These are phyloP conservation scores for Streptanthus diversifolius DNA, from an alignment of 345 rosid genomes.

Conservation along the genomic window DNA sequence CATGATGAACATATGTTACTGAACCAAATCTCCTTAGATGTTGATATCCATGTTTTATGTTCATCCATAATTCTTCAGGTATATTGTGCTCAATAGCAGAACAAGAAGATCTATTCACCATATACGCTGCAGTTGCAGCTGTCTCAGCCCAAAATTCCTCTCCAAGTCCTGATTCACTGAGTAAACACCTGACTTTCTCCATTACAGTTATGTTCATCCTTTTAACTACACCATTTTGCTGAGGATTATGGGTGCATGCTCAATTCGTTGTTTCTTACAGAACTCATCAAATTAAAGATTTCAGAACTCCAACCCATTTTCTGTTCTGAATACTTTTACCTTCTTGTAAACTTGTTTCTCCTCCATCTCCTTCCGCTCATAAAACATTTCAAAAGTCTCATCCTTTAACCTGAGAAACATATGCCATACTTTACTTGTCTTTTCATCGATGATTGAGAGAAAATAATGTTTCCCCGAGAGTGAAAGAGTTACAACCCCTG, in stretches of 20 bases:
- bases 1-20: background rate
- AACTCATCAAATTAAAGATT: background rate
- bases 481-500: too few species aligned
- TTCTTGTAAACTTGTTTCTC: background rate
- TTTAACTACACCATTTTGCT: background rate
- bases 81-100: background rate
- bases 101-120: background rate
- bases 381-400: background rate
- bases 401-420: background rate
- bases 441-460: background rate
- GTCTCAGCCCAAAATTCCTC: background rate
- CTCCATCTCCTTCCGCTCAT: background rate
- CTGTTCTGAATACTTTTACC: background rate
- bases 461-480: background rate
- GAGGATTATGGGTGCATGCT: background rate
- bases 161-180: background rate
- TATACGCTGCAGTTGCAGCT: background rate
- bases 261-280: background rate
- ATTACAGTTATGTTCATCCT: background rate
- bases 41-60: background rate
- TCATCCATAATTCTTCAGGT: background rate
- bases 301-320: background rate
- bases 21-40: background rate
- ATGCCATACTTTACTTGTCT: background rate
- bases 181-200: background rate